A percentile compares a stretch with the other conserved stretches of the same genome.
Conservation (phyloP, 352 stramenopile species). For the Pythium pyrilobum region DNA sequence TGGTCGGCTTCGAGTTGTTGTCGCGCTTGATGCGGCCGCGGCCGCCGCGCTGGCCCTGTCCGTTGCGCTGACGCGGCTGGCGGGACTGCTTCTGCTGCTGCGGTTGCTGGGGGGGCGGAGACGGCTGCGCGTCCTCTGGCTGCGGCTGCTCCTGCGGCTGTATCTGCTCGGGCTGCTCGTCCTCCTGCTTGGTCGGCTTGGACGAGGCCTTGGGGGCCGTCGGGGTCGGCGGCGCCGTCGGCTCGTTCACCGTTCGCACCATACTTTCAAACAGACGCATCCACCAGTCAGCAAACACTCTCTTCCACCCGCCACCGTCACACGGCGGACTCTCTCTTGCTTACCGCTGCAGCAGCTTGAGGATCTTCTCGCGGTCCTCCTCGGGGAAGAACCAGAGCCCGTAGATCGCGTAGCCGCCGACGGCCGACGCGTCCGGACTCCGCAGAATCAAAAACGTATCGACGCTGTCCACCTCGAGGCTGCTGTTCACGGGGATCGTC, state of each 20-base stretch:
- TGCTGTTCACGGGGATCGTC: conserved; percentile 63
- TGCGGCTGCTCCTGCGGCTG: conserved; percentile 10
- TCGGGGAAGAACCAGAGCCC: conserved; percentile 87
- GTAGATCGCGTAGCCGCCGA: conserved; percentile 71
- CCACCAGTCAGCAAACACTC: not conserved
- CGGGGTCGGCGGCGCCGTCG: conserved; percentile 14
- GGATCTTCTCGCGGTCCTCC: conserved; percentile 77
- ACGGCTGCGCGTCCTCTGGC: not conserved
- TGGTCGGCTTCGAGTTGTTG: conserved; percentile 29
- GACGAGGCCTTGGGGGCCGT: conserved; percentile 6
- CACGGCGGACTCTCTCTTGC: too few species aligned
- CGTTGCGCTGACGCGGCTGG: conserved; percentile 16
- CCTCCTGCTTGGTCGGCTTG: conserved; percentile 6
- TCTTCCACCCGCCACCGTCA: too few species aligned
- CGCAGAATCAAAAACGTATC: conserved; percentile 85
- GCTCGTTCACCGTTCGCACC: conserved; percentile 52
- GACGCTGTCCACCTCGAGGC: conserved; percentile 75
- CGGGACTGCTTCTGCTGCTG: conserved; percentile 11
- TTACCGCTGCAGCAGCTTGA: conserved; percentile 69
- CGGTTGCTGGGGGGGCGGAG: conserved; percentile 1
- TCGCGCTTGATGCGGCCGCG: conserved; percentile 24
- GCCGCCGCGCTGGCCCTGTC: conserved; percentile 13
- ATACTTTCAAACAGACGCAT: too few species aligned
- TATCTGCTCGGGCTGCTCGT: conserved; percentile 11
- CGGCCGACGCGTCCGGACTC: conserved; percentile 30